Evolutionary conservation across 2,329 filamentous ascomycete species (phyloP).

Genomic region (Colletotrichum cuscutae): DNA sequence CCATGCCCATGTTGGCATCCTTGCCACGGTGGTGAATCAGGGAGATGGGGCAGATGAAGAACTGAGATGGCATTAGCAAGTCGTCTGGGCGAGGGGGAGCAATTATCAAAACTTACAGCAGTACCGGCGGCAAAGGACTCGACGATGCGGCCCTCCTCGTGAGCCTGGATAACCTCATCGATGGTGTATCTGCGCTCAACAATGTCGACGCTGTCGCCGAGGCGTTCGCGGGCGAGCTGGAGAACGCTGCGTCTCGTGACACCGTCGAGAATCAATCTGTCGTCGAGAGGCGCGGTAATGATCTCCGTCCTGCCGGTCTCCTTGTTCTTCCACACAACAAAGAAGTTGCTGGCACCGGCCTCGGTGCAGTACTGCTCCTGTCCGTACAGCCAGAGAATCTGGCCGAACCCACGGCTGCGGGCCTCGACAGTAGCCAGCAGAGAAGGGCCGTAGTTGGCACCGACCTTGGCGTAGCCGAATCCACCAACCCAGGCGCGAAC

Average conservation of each 20-base stretch:
- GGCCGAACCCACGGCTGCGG: constrained; percentile 77
- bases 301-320: constrained; percentile 73
- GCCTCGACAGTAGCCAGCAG: constrained; percentile 84
- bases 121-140: constrained; percentile 91
- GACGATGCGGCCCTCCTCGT: constrained; percentile 78
- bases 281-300: constrained; percentile 84
- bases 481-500: constrained; percentile 94
- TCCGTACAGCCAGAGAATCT: constrained; percentile 95
- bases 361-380: constrained; percentile 83
- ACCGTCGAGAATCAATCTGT: constrained; percentile 86
- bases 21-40: constrained; percentile 74
- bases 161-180: constrained; percentile 77
- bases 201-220: constrained; percentile 72
- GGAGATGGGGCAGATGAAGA: constrained; percentile 76
- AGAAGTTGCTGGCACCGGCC: constrained; percentile 93
- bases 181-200: constrained; percentile 89
- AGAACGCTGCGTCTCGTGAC: constrained; percentile 86
- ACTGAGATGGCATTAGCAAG: constrained; percentile 54
- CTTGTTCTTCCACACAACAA: constrained; percentile 79
- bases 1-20: constrained; percentile 72
- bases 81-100: not conserved
- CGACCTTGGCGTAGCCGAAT: constrained; percentile 91
- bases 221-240: constrained; percentile 73
- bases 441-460: constrained; percentile 91
- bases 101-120: constrained; percentile 67